Evolutionary conservation across 2,329 filamentous ascomycete genomes (phyloP).

Genomic region (Alternaria postmessia): DNA sequence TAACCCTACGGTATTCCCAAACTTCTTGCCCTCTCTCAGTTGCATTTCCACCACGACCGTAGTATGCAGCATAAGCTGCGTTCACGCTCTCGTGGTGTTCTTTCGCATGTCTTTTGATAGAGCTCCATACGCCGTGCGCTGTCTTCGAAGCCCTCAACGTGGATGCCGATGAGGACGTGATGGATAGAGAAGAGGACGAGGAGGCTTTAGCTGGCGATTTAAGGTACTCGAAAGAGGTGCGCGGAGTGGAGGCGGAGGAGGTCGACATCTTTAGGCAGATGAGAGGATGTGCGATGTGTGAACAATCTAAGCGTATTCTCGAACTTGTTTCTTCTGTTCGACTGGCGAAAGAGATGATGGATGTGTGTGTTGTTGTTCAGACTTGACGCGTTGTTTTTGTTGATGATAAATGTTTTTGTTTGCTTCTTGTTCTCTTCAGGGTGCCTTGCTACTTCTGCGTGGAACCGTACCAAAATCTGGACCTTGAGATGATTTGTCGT

Average conservation of each 20-base stretch:
- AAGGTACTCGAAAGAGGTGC: conserved; percentile 25
- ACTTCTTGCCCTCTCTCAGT: conserved; percentile 13
- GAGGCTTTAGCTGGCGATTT: conserved; percentile 15
- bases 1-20: conserved; percentile 29
- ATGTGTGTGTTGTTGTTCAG: neutral
- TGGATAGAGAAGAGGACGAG: conserved; percentile 9
- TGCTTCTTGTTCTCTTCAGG: neutral
- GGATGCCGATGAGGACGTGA: conserved; percentile 5
- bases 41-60: conserved; percentile 21
- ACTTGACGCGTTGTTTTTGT: neutral
- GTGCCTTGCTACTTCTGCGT: neutral
- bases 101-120: conserved; percentile 27
- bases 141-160: conserved; percentile 10
- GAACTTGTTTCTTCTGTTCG: neutral
- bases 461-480: neutral
- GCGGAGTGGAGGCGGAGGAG: conserved; percentile 27
- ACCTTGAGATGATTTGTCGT: neutral
- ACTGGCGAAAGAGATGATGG: neutral
- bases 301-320: neutral
- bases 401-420: neutral
- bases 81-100: conserved; percentile 36
- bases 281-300: neutral
- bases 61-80: conserved; percentile 30
- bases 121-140: conserved; percentile 19
- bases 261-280: conserved; percentile 10